Base-by-base conservation (phyloP, 2,329 filamentous ascomycete species). In the Macroventuria anomochaeta region DNA sequence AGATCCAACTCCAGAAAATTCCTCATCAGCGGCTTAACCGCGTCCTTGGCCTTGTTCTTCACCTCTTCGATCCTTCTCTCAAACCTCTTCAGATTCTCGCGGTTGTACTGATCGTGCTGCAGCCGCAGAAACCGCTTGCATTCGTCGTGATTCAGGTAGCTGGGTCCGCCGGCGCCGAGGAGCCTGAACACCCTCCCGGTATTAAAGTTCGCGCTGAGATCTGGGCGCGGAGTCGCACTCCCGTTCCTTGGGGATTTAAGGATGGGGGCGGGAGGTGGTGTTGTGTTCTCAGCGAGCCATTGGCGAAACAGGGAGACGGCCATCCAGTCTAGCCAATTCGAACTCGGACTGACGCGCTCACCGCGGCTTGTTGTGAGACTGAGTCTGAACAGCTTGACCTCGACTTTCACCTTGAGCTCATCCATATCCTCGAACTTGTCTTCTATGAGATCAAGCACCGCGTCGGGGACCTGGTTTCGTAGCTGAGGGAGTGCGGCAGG, bases 351-450 rank as follows among this genome's bases (percentile, higher is more conserved):
- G 37, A 97, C 89, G 47, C 91, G 85, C 70, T 97, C 92, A 47
- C 93, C 93, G 58, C 88, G 81, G 10, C 86, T 84, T 17, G 89
- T 96, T 3, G 86, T 90, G 7, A 97, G 81, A 0, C 84, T 90
- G 6, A 97, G 79, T 10, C 92, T 85, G 76, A 96, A 96, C 11
- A 97, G 83, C 47, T 88, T 88, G 17, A 87, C 86, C 70, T 97
- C 93, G 18, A 95, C 84, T 23, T 89, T 87, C 29, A 86, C 83
- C 58, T 96, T 90, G 7, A 87, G 82, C 67, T 97, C 92, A 59
- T 92, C 89, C 15, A 97, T 81, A 73, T 97, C 93, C 63, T 96
- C 91, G 5, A 95, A 91, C 75, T 97, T 97, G 76, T 97, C 92
- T 73, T 96, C 91, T 57, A 97, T 96, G 29, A 97, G 82, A 63